Evolutionary conservation across 2,329 filamentous ascomycete species (phyloP).

Genomic region (Xylaria sp.): DNA sequence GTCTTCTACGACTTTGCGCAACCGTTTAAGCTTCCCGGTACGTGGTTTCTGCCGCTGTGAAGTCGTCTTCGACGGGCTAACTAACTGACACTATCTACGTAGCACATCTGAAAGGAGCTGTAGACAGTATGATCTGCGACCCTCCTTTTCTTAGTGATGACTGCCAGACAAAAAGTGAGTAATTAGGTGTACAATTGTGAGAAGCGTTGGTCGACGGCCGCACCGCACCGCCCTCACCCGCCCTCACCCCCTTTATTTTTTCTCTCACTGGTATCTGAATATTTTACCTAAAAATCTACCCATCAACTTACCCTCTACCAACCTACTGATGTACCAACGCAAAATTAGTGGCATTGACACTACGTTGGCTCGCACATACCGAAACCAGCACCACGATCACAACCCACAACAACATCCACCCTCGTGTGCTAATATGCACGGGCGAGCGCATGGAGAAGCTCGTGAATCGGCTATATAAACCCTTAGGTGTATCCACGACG

Average conservation of each 20-base stretch:
- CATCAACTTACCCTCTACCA: too few species aligned
- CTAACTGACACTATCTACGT: neutral
- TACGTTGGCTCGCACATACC: slow-evolving; percentile 74
- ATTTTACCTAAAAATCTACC: neutral
- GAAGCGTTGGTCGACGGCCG: neutral
- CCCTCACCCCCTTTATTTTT: neutral
- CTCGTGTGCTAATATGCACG: slow-evolving; percentile 75
- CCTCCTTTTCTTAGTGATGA: slow-evolving; percentile 84
- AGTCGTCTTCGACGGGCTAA: neutral
- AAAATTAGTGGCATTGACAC: slow-evolving; percentile 74
- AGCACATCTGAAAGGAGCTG: slow-evolving; percentile 69
- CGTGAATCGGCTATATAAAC: slow-evolving; percentile 73
- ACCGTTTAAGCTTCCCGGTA: slow-evolving; percentile 73
- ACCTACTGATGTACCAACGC: neutral
- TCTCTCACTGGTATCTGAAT: too few species aligned
- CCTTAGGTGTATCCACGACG: slow-evolving; percentile 71
- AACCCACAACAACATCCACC: slow-evolving; percentile 30
- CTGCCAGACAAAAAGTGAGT: slow-evolving; percentile 79
- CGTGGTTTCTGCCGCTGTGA: slow-evolving; percentile 36
- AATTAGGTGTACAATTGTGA: neutral
- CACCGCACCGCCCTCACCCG: neutral
- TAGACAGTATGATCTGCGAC: slow-evolving; percentile 79
- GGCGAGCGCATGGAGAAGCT: slow-evolving; percentile 79
- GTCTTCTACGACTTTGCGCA: slow-evolving; percentile 78
- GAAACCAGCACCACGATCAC: slow-evolving; percentile 35